phyloP scores from a whole-genome alignment of 371 early-diverging fungal species.

The Caulochytrium protostelioides region DNA sequence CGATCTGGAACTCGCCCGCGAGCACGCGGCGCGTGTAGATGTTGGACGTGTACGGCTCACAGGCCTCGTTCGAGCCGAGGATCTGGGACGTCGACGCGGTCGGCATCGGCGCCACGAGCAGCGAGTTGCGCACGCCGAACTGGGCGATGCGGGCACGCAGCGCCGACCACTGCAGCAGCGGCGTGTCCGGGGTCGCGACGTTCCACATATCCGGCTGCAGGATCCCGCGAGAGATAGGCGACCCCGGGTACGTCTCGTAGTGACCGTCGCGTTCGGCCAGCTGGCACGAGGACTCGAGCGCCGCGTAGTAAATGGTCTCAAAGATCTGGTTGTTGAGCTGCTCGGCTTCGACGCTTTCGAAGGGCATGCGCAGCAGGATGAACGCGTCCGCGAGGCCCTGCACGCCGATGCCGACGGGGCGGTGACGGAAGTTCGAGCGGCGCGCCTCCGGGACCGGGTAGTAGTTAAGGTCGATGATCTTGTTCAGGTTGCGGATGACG shows the following conservation, averaged over 20 bases:
- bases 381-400: conserved; percentile 98
- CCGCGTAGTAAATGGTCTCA: conserved; percentile 95
- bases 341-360: conserved; percentile 81
- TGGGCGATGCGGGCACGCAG: conserved; percentile 64
- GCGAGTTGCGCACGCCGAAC: conserved; percentile 91
- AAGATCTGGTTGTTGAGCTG: conserved; percentile 81
- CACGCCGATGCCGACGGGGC: conserved; percentile 97
- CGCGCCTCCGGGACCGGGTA: conserved; percentile 89
- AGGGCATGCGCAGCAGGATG: conserved; percentile 82
- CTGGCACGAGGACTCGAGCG: conserved; percentile 88
- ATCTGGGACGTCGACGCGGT: conserved; percentile 98
- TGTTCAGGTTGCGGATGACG: conserved; percentile 80
- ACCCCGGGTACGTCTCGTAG: conserved; percentile 79
- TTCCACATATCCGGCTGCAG: conserved; percentile 93
- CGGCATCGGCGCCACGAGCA: conserved; percentile 98
- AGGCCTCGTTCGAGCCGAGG: conserved; percentile 96
- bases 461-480: conserved; percentile 91
- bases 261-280: conserved; percentile 63
- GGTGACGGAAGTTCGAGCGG: conserved; percentile 77
- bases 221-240: conserved; percentile 77
- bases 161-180: conserved; percentile 78
- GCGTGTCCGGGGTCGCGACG: conserved; percentile 48
- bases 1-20: conserved; percentile 98
- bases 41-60: conserved; percentile 97
- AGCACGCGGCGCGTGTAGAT: conserved; percentile 95